A percentile compares a stretch with the other conserved stretches of the same genome.
phyloP scores from a whole-genome alignment of 345 rosid species.

The Ceriops tagal region DNA sequence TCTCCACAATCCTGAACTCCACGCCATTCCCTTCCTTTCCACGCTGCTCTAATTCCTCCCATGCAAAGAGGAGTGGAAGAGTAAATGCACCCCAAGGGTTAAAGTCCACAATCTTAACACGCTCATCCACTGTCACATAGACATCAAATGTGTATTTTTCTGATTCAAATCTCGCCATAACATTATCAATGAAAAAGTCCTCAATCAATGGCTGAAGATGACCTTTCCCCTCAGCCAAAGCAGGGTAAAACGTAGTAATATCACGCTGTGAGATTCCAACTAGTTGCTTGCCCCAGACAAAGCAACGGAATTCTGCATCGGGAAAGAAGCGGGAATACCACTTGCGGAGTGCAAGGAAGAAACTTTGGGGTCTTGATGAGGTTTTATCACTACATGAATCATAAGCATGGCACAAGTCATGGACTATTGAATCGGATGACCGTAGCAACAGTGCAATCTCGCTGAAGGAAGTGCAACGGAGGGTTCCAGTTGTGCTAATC shows the following conservation, averaged over 20 bases:
- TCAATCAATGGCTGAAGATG: conserved; percentile 33
- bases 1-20: conserved; percentile 68
- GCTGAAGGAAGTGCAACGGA: conserved; percentile 59
- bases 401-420: conserved; percentile 73
- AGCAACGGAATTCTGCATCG: conserved; percentile 83
- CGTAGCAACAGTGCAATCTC: conserved; percentile 63
- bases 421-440: conserved; percentile 69
- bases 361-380: conserved; percentile 49
- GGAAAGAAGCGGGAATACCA: conserved; percentile 65
- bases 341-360: conserved; percentile 76
- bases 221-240: conserved; percentile 42
- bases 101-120: conserved; percentile 66
- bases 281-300: conserved; percentile 44
- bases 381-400: conserved; percentile 57
- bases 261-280: conserved; percentile 75
- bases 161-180: conserved; percentile 48
- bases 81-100: conserved; percentile 86
- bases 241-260: conserved; percentile 70
- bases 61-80: conserved; percentile 59
- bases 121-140: conserved; percentile 47
- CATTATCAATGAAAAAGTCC: conserved; percentile 42
- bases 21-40: conserved; percentile 23
- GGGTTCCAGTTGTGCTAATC: conserved; percentile 68
- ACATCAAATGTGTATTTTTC: conserved; percentile 67
- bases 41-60: conserved; percentile 67